These are phyloP conservation scores for Jatropha podagrica DNA, from an alignment of 441 rosid species.

Conservation along the genomic window DNA sequence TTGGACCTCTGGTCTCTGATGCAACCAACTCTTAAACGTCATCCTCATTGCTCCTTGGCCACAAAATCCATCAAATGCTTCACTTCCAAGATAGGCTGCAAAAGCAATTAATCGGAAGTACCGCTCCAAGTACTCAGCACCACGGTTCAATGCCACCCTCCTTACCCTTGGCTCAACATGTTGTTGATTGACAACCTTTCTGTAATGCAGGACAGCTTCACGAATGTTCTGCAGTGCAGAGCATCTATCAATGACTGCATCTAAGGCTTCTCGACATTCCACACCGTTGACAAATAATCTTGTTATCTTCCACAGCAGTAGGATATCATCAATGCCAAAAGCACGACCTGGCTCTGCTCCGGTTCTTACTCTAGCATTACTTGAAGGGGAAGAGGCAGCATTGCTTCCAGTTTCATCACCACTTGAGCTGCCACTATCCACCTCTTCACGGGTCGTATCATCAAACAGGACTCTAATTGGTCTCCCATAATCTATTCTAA, in stretches of 20 bases:
- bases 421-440: slow-evolving; percentile 87
- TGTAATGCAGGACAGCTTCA: slow-evolving; percentile 83
- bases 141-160: slow-evolving; percentile 89
- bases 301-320: slow-evolving; percentile 87
- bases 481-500: slow-evolving; percentile 83
- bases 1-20: slow-evolving; percentile 95
- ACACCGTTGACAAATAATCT: slow-evolving; percentile 91
- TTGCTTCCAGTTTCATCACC: slow-evolving; percentile 84
- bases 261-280: slow-evolving; percentile 93
- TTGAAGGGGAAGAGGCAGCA: slow-evolving; percentile 38
- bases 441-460: slow-evolving; percentile 57
- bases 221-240: slow-evolving; percentile 97
- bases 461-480: slow-evolving; percentile 72
- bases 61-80: slow-evolving; percentile 89
- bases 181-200: slow-evolving; percentile 91
- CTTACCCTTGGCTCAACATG: slow-evolving; percentile 91
- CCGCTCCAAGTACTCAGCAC: slow-evolving; percentile 96
- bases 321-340: slow-evolving; percentile 94
- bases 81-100: slow-evolving; percentile 98
- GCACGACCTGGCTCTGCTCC: slow-evolving; percentile 56
- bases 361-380: slow-evolving; percentile 34
- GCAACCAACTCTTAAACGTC: slow-evolving; percentile 90
- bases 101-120: slow-evolving; percentile 95
- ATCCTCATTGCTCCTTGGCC: slow-evolving; percentile 74
- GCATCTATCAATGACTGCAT: slow-evolving; percentile 93